Evolutionary conservation across 768 basidiomycete genomes (phyloP).

Genomic region (Tricholomella constricta): DNA sequence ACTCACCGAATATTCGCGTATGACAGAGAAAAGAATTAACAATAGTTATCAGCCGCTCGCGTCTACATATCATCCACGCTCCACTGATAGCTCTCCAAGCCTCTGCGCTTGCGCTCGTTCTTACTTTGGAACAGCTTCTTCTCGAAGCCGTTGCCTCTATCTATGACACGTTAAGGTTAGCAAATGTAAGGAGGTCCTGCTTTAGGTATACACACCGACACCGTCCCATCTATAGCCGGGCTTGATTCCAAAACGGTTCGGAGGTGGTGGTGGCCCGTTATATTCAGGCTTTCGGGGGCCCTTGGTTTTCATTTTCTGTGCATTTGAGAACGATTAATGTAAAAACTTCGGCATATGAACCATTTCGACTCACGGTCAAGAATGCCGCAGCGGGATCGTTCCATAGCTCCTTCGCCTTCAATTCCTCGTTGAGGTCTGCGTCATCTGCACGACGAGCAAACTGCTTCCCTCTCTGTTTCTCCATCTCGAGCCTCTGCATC

Average conservation of each 20-base stretch:
- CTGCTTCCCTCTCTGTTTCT: constrained; percentile 62
- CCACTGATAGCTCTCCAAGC: constrained; percentile 79
- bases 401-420: constrained; percentile 83
- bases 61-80: constrained; percentile 90
- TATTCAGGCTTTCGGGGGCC: constrained; percentile 86
- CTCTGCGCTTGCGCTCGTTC: constrained; percentile 73
- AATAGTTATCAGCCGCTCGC: not conserved
- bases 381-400: constrained; percentile 98
- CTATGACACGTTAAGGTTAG: constrained; percentile 38
- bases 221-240: constrained; percentile 99
- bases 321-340: not conserved
- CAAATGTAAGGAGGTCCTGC: not conserved
- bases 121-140: constrained; percentile 85
- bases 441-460: constrained; percentile 87
- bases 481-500: constrained; percentile 61
- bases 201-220: constrained; percentile 65
- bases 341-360: not conserved
- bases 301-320: constrained; percentile 72
- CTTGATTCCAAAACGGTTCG: constrained; percentile 93
- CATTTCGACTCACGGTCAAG: constrained; percentile 62
- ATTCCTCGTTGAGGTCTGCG: constrained; percentile 79
- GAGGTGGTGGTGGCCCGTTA: constrained; percentile 82
- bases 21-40: not conserved
- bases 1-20: constrained; percentile 9
- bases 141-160: constrained; percentile 93